A percentile compares a stretch with the other conserved stretches of the same genome.
Conservation (phyloP, 1,284 basidiomycete species). For the Afroboletus lepidellus region DNA sequence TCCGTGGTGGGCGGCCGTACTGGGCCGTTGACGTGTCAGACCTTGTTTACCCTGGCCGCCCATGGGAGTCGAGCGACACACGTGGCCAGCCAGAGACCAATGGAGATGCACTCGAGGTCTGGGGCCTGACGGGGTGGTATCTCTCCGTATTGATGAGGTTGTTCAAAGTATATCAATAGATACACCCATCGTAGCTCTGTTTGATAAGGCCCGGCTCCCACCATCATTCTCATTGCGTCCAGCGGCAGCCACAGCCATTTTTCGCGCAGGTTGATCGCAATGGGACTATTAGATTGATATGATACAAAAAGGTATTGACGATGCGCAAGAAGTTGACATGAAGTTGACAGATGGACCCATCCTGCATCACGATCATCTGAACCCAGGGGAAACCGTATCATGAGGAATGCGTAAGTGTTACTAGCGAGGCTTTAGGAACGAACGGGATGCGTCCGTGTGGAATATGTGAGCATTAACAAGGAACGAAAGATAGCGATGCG, state of each 20-base stretch:
- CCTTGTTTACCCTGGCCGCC: constrained; percentile 38
- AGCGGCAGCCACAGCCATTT: neutral
- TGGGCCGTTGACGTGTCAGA: constrained; percentile 70
- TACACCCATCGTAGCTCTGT: neutral
- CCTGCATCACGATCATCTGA: constrained; percentile 11
- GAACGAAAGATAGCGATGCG: constrained; percentile 26
- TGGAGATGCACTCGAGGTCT: constrained; percentile 59
- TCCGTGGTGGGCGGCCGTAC: constrained; percentile 60
- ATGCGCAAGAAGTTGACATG: constrained; percentile 21
- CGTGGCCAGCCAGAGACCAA: constrained; percentile 29
- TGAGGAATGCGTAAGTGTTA: constrained; percentile 19
- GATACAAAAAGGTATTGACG: constrained; percentile 26
- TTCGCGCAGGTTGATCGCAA: neutral
- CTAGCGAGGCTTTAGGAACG: constrained; percentile 7
- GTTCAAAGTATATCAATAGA: constrained; percentile 23
- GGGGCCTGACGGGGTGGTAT: constrained; percentile 84
- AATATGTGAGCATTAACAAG: constrained; percentile 29
- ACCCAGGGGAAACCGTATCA: constrained; percentile 16
- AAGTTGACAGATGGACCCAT: constrained; percentile 13
- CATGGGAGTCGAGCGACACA: constrained; percentile 22
- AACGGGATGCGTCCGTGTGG: constrained; percentile 13
- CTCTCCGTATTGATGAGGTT: constrained; percentile 49
- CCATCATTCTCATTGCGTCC: neutral
- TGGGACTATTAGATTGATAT: constrained; percentile 19
- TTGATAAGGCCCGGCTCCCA: neutral